phyloP scores from a whole-genome alignment of 2,329 filamentous ascomycete species.

The Grosmannia penicillata region DNA sequence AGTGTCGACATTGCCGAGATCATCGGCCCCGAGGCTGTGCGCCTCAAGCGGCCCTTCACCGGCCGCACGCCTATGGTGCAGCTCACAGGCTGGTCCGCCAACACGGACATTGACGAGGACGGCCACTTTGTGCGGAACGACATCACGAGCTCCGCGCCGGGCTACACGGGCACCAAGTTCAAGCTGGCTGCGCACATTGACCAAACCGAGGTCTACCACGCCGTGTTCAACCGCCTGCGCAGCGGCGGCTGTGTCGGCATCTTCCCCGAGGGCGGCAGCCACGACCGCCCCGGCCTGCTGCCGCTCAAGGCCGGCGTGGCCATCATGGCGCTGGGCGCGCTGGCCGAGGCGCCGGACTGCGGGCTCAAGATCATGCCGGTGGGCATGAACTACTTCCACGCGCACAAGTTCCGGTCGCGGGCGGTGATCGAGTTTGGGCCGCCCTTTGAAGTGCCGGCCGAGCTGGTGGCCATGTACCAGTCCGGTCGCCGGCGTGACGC shows the following conservation, averaged over 20 bases:
- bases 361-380: constrained; percentile 90
- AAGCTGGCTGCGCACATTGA: constrained; percentile 88
- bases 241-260: constrained; percentile 85
- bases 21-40: constrained; percentile 61
- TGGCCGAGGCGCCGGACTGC: constrained; percentile 73
- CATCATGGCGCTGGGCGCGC: constrained; percentile 88
- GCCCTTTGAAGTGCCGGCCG: constrained; percentile 69
- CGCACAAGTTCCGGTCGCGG: constrained; percentile 93
- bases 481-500: constrained; percentile 73
- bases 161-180: constrained; percentile 66
- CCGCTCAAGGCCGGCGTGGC: constrained; percentile 93
- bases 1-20: constrained; percentile 78
- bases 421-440: constrained; percentile 91
- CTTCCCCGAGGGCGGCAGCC: constrained; percentile 92
- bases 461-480: constrained; percentile 76
- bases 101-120: constrained; percentile 48
- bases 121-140: constrained; percentile 47
- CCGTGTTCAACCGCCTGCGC: constrained; percentile 73
- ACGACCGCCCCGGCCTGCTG: constrained; percentile 81
- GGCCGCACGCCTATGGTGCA: constrained; percentile 61
- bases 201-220: constrained; percentile 84
- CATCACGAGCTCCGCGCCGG: constrained; percentile 37
- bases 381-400: constrained; percentile 99
- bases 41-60: constrained; percentile 78
- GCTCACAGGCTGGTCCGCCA: constrained; percentile 51